A percentile compares a stretch with the other conserved stretches of the same genome.
These are phyloP conservation scores for Physcia stellaris DNA, from an alignment of 495 filamentous ascomycete genomes.

Conservation along the genomic window DNA sequence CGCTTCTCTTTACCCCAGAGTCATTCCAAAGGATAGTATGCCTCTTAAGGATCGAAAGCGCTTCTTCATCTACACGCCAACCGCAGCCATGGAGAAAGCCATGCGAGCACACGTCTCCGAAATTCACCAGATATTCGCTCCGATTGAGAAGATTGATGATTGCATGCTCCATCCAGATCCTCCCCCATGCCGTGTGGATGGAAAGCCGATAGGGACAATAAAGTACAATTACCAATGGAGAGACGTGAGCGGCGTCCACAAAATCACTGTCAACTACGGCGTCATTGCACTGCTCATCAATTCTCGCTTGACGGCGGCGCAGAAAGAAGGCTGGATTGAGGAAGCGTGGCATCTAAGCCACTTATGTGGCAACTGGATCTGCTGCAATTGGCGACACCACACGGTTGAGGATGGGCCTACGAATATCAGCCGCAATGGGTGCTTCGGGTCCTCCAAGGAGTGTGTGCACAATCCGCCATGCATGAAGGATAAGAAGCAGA, in stretches of 20 bases:
- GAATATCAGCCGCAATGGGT: conserved; percentile 20
- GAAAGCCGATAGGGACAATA: conserved; percentile 4
- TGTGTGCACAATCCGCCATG: conserved; percentile 20
- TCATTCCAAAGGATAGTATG: background rate
- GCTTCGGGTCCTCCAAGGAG: conserved; percentile 12
- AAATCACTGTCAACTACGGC: conserved; percentile 10
- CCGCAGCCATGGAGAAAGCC: conserved; percentile 1
- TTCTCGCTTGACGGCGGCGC: conserved; percentile 15
- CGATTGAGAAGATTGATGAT: conserved; percentile 1
- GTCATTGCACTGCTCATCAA: conserved; percentile 16
- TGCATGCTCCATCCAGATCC: conserved; percentile 14
- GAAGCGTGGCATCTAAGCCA: conserved; percentile 22
- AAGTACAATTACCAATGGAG: conserved; percentile 6
- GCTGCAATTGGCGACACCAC: conserved; percentile 20
- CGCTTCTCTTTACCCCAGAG: no score
- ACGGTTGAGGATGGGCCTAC: conserved; percentile 16
- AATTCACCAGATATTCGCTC: conserved; percentile 6
- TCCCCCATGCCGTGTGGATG: conserved; percentile 1
- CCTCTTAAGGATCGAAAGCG: background rate
- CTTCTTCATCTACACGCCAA: background rate
- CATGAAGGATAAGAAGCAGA: conserved; percentile 16
- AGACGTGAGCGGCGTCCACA: conserved; percentile 1
- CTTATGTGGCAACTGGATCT: conserved; percentile 26
- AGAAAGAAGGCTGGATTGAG: conserved; percentile 20
- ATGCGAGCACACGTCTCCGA: conserved; percentile 6